Evolutionary conservation across 495 filamentous ascomycete genomes (phyloP), one percentile per base, ranked within the genome.

Genomic region (Astrocystis sublimbata): DNA sequence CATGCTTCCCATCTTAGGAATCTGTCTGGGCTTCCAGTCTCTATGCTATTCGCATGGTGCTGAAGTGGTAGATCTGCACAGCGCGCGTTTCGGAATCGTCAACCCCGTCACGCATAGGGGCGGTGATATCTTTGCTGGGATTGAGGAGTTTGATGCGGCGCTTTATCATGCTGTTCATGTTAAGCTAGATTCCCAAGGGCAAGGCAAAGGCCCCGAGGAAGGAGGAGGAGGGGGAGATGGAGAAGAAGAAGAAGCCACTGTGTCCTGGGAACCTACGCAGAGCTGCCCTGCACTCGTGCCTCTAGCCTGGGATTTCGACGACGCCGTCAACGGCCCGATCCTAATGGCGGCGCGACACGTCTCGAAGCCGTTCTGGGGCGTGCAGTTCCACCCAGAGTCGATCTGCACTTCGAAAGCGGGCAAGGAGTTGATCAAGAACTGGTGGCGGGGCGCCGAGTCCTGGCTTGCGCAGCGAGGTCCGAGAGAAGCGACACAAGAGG

Each of bases 371-470:
- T 90, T 90, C 60, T 91, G 83, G 81, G 90, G 85, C 0, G 78
- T 93, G 21, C 90, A 93, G 62, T 92, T 89, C 69, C 90, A 93
- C 66, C 90, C 90, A 0, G 90, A 93, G 70, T 91, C 88, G 0
- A 86, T 90, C 63, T 92, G 90, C 69, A 90, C 90, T 12, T 80
- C 77, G 38, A 64, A 76, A 8, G 78, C 81, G 21, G 85, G 88
- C 24, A 76, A 67, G n/a, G 64, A 71, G 23, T 67, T 92, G 28
- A 72, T 93, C 6, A 65, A 69, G 24, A 88, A 85, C 53, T 93
- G 89, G 86, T 92, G 88, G 84, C 65, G 15, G 19, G 8, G 42
- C 15, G 42, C 42, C 6, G 42, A 15, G 6, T 5, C 6, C 6
- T 46, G 42, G 42, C 42, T 46, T n/a, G 5, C 6, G 5, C 42